Evolutionary conservation across 208 protist species (phyloP), one percentile per base, ranked within the genome.

Genomic region (Leishmania amazonensis): DNA sequence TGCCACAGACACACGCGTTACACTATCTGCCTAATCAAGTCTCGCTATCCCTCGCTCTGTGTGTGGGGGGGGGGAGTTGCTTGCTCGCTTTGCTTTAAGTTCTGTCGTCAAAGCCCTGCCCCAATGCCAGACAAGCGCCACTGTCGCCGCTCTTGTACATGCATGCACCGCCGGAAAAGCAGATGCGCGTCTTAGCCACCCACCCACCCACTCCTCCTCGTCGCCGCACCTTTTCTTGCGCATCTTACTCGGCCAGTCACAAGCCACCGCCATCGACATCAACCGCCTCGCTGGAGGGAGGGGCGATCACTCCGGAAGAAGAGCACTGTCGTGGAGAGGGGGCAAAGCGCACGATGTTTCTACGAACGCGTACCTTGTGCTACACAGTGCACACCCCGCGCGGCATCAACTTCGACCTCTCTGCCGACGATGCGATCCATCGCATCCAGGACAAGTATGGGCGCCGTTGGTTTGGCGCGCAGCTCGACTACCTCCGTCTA

Each of bases 301-400:
- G 21, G 8, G 40, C 67, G 2, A 15, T n/a, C 67, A 51, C 45
- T 3, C 24, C 24, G 8, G 45, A 49, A 73, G 38, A 31, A 73
- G 24, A 73, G 68, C 9, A 42, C 9, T 19, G 38, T 76, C 13
- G 15, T 71, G 15, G 60, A 57, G 60, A 17, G 17, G 1, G 2
- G 38, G 40, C 28, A 35, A 24, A 31, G n/a, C 42, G 54, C 75
- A 71, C 19, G 40, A 96, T 95, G 93, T 82, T 95, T 49, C 80
- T 81, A 19, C 24, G 75, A 13, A 89, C 78, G 17, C 62, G 64
- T 4, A 31, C 64, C 5, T 64, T 86, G 31, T 81, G 71, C 47
- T 80, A 93, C 75, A 83, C 80, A 6, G 87, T 96, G 51, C 94
- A 97, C 84, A 91, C 89, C 21, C 92, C 92, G 21, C 88, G 88